Evolutionary conservation across 2,329 filamentous ascomycete species (phyloP).

Genomic region (Aspergillus hiratsukae): DNA sequence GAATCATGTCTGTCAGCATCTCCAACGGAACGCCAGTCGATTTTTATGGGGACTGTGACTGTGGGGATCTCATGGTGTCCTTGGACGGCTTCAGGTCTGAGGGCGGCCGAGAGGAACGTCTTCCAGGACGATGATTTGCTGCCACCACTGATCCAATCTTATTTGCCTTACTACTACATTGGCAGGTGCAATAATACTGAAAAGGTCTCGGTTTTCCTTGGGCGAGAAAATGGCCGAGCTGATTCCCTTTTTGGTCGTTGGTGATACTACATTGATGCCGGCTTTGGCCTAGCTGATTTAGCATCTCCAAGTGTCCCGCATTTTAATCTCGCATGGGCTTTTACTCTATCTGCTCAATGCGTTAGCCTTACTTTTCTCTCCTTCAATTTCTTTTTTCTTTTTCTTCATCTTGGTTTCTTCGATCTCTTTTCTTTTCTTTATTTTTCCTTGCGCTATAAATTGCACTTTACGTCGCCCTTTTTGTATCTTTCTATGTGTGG

Average conservation of each 20-base stretch:
- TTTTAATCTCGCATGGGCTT: neutral
- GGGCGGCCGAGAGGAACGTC: neutral
- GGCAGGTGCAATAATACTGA: no score
- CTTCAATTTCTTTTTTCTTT: conserved; percentile 1
- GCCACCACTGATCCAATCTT: neutral
- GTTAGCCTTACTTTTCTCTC: neutral
- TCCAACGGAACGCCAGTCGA: no score
- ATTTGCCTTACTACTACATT: neutral
- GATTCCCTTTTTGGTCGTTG: neutral
- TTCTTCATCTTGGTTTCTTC: conserved; percentile 3
- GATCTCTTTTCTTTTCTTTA: neutral
- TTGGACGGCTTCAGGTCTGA: neutral
- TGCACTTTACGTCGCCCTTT: neutral
- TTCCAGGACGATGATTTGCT: neutral
- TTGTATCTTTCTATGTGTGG: neutral
- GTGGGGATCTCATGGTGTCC: neutral
- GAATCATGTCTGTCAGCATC: neutral
- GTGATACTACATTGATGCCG: neutral
- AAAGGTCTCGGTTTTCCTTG: neutral
- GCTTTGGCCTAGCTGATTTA: neutral
- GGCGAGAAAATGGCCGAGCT: neutral
- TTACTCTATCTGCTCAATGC: neutral
- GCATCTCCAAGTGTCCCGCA: neutral
- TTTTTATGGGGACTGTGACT: neutral
- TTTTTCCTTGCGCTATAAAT: neutral